Evolutionary conservation across 2,329 filamentous ascomycete genomes (phyloP).

Genomic region (Macrophomina pseudophaseolina): DNA sequence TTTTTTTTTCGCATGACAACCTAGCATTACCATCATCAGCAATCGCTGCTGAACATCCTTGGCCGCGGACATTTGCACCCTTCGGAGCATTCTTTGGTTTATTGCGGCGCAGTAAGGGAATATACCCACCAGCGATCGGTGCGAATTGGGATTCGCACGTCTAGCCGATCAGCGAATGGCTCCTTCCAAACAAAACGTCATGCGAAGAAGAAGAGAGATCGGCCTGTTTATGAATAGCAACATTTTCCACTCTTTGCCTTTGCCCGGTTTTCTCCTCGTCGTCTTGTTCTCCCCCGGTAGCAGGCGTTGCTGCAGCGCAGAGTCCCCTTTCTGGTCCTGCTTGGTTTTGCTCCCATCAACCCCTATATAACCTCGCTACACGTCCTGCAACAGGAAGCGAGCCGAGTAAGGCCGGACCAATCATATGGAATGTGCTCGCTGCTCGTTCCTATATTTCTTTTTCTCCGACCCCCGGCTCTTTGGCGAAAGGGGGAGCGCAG

Average conservation of each 20-base stretch:
- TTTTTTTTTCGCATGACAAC: too few species aligned
- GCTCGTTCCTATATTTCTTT: background rate
- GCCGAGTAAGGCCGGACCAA: background rate
- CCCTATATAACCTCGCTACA: conserved; percentile 5
- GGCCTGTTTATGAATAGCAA: too few species aligned
- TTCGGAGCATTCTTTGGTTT: background rate
- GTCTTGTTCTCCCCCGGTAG: too few species aligned
- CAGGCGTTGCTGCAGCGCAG: background rate
- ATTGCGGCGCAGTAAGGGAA: conserved; percentile 4
- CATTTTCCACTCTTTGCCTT: too few species aligned
- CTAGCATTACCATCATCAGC: background rate
- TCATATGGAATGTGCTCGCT: background rate
- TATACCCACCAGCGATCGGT: background rate
- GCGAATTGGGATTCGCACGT: too few species aligned
- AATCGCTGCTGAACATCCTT: too few species aligned
- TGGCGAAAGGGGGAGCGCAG: too few species aligned
- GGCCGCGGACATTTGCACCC: too few species aligned
- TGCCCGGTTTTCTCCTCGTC: too few species aligned
- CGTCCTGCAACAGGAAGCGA: background rate
- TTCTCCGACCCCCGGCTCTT: background rate
- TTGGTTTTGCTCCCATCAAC: background rate
- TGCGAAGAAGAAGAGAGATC: too few species aligned
- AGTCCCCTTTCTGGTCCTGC: background rate
- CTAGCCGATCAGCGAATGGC: too few species aligned
- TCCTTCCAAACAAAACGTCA: too few species aligned